Percentiles rank a stretch among this genome's conserved stretches.
Conservation (phyloP, 129 eudicot genomes). For the Dittrichia graveolens region DNA sequence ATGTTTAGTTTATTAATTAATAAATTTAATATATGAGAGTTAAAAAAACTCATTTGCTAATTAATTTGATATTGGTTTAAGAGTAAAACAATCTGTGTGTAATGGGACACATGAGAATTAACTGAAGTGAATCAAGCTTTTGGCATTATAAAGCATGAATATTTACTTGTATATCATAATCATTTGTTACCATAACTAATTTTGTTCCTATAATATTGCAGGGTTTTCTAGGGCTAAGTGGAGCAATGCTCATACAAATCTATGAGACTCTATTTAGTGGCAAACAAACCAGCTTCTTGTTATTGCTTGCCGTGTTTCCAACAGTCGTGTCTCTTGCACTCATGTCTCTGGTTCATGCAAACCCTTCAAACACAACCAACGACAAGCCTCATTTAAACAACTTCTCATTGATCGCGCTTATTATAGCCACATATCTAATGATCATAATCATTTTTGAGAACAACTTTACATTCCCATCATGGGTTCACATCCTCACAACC, state of each 20-base stretch:
- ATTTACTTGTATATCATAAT: no score
- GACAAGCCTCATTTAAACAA: conserved; percentile 56
- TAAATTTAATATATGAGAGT: no score
- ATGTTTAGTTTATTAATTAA: no score
- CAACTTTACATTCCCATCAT: conserved; percentile 48
- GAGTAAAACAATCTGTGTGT: no score
- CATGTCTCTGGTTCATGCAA: conserved; percentile 64
- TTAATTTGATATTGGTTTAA: no score
- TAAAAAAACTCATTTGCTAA: no score
- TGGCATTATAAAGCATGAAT: no score
- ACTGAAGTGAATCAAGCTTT: no score
- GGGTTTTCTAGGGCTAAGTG: conserved; percentile 95
- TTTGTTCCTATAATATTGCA: conserved; percentile 26
- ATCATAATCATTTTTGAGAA: conserved; percentile 60
- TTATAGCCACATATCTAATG: conserved; percentile 60
- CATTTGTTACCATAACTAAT: background rate
- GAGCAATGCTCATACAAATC: conserved; percentile 79
- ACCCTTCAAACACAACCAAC: conserved; percentile 34
- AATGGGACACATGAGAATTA: no score
- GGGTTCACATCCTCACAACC: conserved; percentile 46
- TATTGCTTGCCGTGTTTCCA: conserved; percentile 78
- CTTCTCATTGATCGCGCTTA: conserved; percentile 56
- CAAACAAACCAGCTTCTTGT: conserved; percentile 56
- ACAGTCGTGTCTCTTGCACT: conserved; percentile 50
- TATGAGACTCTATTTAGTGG: conserved; percentile 55